Evolutionary conservation across 441 rosid genomes (phyloP).

Genomic region (Aleurites moluccanus): DNA sequence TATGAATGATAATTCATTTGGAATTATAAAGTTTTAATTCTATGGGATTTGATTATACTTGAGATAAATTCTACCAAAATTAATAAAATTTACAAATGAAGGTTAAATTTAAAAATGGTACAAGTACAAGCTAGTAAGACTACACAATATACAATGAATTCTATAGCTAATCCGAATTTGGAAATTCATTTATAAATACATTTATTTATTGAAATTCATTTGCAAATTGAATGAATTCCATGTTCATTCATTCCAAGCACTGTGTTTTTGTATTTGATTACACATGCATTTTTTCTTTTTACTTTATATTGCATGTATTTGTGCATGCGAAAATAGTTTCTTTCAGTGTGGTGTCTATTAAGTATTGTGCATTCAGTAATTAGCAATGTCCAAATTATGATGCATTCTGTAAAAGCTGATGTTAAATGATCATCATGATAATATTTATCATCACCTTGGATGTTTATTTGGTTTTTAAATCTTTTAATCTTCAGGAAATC

Average conservation of each 20-base stretch:
- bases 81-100: too few species aligned
- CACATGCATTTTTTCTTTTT: background rate
- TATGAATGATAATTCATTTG: too few species aligned
- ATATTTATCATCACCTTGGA: background rate
- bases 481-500: constrained; percentile 60
- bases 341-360: background rate
- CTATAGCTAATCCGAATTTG: too few species aligned
- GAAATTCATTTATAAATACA: too few species aligned
- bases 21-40: too few species aligned
- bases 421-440: background rate
- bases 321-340: background rate
- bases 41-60: too few species aligned
- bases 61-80: too few species aligned
- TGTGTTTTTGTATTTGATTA: background rate
- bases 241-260: background rate
- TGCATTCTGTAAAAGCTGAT: background rate
- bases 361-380: background rate
- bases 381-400: background rate
- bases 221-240: too few species aligned
- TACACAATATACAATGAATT: too few species aligned
- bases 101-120: too few species aligned
- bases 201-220: too few species aligned
- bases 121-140: too few species aligned
- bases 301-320: background rate
- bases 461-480: background rate